Evolutionary conservation across 2,329 filamentous ascomycete species (phyloP), one percentile per base, ranked within the genome.

Genomic region (Thermothelomyces thermophilus): DNA sequence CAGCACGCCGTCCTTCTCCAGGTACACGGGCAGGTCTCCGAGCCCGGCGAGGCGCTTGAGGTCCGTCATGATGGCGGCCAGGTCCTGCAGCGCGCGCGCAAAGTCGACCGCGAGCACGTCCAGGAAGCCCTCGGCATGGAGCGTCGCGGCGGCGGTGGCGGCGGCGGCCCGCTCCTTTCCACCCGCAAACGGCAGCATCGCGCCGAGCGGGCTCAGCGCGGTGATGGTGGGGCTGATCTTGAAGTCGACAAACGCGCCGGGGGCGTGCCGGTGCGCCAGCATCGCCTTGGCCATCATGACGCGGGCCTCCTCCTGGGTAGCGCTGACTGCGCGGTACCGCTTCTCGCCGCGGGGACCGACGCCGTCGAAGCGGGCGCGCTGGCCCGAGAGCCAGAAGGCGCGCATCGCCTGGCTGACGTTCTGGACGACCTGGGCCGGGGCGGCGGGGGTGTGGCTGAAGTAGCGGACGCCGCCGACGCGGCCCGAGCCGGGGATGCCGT

Each of bases 361-460:
- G 11, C 91, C 91, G 64, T 95, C 87, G 60, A 90, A 96, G 51
- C 87, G 86, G 9, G 86, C 84, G 66, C 90, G 93, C 62, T 95
- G 83, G 0, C 93, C 93, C 0, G 87, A 90, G n/a, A 95, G 76
- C 70, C 88, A 85, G 69, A 98, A 96, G 11, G 90, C 90, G 47
- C 93, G 83, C 62, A 97, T 84, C 5, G 90, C 93, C 60, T 90
- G 84, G 11, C 89, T 95, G n/a, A 96, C 91, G 68, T 95, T 95
- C 67, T 93, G 86, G 45, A 97, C 80, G 41, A 97, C 89, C 66
- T 97, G 88, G 1, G 90, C 89, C 34, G 89, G 90, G 7, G 84
- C 81, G 9, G 87, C 85, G 1, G 91, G 89, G 1, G 83, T 80
- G 69, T 96, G 90, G 1, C 89, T 94, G 70, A 97, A 97, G 72